Base-by-base conservation (phyloP, 805 yeast species). In the Yarrowia sp. region DNA sequence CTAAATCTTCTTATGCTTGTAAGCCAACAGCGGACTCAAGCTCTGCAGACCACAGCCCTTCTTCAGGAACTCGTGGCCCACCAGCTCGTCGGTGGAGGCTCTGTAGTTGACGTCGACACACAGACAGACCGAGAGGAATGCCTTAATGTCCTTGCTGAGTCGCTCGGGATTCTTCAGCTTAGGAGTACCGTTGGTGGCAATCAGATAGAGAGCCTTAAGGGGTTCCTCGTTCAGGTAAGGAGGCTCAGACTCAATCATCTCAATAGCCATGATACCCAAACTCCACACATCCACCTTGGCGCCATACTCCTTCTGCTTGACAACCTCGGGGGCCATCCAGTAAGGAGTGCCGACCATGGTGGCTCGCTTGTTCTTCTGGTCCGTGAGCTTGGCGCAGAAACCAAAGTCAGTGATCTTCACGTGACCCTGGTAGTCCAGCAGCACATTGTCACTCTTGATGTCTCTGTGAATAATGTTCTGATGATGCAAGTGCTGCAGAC, bases 391-490 rank as follows among this genome's bases (percentile, higher is more conserved):
- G 17, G 95, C 95, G 76, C 90, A 90, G 70, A 89, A 89, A 0
- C 87, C 93, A 76, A 95, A 95, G 79, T 95, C 99, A 1, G 99
- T 96, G 65, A 95, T 85, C 77, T 95, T 96, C 64, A 95, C 96
- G 65, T 88, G 86, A 12, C 97, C 97, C 46, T 81, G 81, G 40
- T 87, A 83, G 68, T 92, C 93, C 58, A 95, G 78, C 63, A 95
- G 78, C 54, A 95, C 96, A 75, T 95, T 95, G 69, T 96, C 99
- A 1, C 97, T 91, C 76, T 95, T 95, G 73, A 95, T 96, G 75
- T 95, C 99, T 69, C 99, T 82, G 75, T 95, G 99, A 69, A 95
- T 95, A 67, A 95, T 91, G 72, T 91, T 90, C 75, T 92, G 93
- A 67, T 86, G 85, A 75, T 95, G 99, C 73, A 95, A 81, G 76